A percentile compares a stretch with the other conserved stretches of the same genome.
phyloP scores from a whole-genome alignment of 768 basidiomycete genomes.

The Panaeolus papilionaceus region DNA sequence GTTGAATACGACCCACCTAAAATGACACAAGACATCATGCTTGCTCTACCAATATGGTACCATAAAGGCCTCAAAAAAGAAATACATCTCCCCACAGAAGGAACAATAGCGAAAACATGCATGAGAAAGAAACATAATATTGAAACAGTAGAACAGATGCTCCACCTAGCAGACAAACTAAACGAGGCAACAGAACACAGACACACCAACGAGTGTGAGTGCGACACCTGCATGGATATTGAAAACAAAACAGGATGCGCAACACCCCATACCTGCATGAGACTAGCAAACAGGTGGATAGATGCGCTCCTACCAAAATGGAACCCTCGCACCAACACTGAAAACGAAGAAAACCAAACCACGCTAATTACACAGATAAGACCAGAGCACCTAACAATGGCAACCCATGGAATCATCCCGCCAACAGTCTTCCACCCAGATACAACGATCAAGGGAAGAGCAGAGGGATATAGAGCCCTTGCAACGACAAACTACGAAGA shows the following conservation, averaged over 20 bases:
- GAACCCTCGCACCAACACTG: not conserved
- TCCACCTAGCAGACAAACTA: not conserved
- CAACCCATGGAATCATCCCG: not conserved
- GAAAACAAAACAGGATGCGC: not conserved
- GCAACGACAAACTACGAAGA: no score
- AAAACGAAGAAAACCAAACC: not conserved
- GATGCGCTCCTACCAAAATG: not conserved
- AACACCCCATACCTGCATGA: not conserved
- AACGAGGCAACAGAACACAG: not conserved
- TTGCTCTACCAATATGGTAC: slow-evolving; percentile 38
- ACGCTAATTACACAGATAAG: not conserved
- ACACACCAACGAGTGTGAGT: slow-evolving; percentile 12
- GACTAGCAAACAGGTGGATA: not conserved
- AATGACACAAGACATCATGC: slow-evolving; percentile 18
- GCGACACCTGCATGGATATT: slow-evolving; percentile 14
- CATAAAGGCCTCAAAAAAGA: slow-evolving; percentile 26
- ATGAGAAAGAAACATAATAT: slow-evolving; percentile 24
- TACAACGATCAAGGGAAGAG: not conserved
- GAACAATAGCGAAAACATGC: slow-evolving; percentile 21
- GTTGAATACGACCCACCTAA: slow-evolving; percentile 23
- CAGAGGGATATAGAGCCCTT: not conserved
- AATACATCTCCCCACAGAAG: slow-evolving; percentile 10
- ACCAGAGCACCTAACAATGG: not conserved
- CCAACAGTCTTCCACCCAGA: slow-evolving; percentile 1
- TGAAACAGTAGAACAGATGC: slow-evolving; percentile 22